Evolutionary conservation across 2,329 filamentous ascomycete genomes (phyloP).

Genomic region (Celoporthe dispersa): DNA sequence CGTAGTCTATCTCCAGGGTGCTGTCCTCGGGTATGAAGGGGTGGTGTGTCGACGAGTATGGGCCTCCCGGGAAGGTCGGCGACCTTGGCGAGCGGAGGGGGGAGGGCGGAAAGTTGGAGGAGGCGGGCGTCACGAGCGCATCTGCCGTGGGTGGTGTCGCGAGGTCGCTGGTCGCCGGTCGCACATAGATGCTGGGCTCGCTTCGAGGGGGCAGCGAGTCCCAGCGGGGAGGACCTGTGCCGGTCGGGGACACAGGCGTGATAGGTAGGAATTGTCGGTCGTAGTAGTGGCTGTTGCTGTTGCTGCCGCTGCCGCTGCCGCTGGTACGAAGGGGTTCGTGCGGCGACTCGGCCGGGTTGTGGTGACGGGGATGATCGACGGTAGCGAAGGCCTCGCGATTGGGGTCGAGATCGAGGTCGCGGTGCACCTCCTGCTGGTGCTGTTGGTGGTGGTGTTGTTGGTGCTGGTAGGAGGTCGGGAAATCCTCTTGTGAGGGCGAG

Average conservation of each 20-base stretch:
- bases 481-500: constrained; percentile 3
- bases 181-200: constrained; percentile 19
- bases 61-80: constrained; percentile 37
- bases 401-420: constrained; percentile 5
- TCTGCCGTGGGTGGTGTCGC: constrained; percentile 8
- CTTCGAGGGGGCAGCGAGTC: constrained; percentile 17
- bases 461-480: constrained; percentile 7
- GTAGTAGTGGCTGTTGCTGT: constrained; percentile 11
- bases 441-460: not conserved
- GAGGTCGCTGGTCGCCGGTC: not conserved
- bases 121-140: constrained; percentile 20
- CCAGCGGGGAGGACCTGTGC: constrained; percentile 26
- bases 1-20: constrained; percentile 26
- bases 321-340: constrained; percentile 19
- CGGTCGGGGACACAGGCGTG: constrained; percentile 21
- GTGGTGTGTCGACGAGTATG: constrained; percentile 36
- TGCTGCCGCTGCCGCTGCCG: constrained; percentile 9
- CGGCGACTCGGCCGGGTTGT: constrained; percentile 11
- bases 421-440: constrained; percentile 2
- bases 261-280: constrained; percentile 28
- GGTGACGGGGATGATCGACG: constrained; percentile 4
- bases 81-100: constrained; percentile 33
- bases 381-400: not conserved
- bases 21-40: constrained; percentile 38
- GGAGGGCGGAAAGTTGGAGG: constrained; percentile 29